A percentile compares a stretch with the other conserved stretches of the same genome.
Evolutionary conservation across 257 asterid species (phyloP).

Genomic region (Craterostigma plantagineum): DNA sequence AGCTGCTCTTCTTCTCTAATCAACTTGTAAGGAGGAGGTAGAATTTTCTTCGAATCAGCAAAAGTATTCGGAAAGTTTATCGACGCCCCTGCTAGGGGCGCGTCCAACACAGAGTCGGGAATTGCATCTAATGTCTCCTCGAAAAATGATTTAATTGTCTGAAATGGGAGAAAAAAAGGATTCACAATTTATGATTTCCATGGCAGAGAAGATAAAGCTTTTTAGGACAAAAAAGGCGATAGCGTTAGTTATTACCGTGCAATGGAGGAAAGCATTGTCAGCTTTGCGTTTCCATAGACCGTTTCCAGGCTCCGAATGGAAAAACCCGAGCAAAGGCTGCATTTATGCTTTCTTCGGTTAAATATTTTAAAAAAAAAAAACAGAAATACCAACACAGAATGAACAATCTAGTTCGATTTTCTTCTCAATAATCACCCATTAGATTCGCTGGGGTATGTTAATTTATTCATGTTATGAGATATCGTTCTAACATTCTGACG

Average conservation of each 20-base stretch:
- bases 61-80: conserved; percentile 26
- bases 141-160: conserved; percentile 52
- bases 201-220: not conserved
- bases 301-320: conserved; percentile 64
- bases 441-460: not conserved
- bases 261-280: conserved; percentile 50
- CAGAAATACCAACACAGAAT: too few relatives aligned
- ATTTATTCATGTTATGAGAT: too few relatives aligned
- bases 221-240: conserved; percentile 5
- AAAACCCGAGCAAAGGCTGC: conserved; percentile 83
- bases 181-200: not conserved
- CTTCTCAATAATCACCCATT: too few relatives aligned
- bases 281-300: conserved; percentile 78
- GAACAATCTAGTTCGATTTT: too few relatives aligned
- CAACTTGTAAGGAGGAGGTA: conserved; percentile 50
- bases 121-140: conserved; percentile 55
- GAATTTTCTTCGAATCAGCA: conserved; percentile 32
- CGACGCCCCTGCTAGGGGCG: conserved; percentile 30
- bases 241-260: conserved; percentile 34
- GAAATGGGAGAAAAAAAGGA: conserved; percentile 10
- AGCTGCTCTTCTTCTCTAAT: conserved; percentile 39
- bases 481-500: too few relatives aligned
- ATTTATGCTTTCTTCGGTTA: too few relatives aligned
- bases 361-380: too few relatives aligned
- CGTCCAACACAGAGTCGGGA: conserved; percentile 64